Conservation (phyloP, 2,329 filamentous ascomycete species). For the Penicillium aurantiogriseum region DNA sequence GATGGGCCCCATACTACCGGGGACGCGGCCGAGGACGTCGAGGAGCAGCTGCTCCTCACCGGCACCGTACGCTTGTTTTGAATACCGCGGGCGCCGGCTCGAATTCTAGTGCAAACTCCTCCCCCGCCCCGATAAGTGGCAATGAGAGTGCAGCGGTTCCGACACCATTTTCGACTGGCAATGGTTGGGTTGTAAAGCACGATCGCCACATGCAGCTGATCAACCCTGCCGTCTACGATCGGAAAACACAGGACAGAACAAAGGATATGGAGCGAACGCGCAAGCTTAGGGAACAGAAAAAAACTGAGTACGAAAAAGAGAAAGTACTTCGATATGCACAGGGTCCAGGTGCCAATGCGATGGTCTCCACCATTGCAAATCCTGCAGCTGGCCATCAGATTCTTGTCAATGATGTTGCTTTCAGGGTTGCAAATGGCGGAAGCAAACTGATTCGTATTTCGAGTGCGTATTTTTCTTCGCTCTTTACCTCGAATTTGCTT, state of each 20-base stretch:
- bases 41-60: slow-evolving; percentile 42
- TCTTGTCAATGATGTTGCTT: slow-evolving; percentile 68
- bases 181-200: slow-evolving; percentile 67
- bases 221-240: slow-evolving; percentile 74
- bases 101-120: slow-evolving; percentile 22
- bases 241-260: slow-evolving; percentile 65
- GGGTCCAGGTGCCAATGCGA: slow-evolving; percentile 26
- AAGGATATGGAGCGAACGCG: slow-evolving; percentile 71
- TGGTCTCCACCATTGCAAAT: slow-evolving; percentile 26
- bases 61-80: slow-evolving; percentile 64
- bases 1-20: slow-evolving; percentile 46
- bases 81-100: slow-evolving; percentile 47
- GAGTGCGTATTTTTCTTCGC: slow-evolving; percentile 54
- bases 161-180: slow-evolving; percentile 27
- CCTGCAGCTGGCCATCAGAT: slow-evolving; percentile 59
- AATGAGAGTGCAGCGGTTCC: slow-evolving; percentile 31
- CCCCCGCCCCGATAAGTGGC: slow-evolving; percentile 28
- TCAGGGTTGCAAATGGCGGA: slow-evolving; percentile 70
- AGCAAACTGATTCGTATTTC: slow-evolving; percentile 76
- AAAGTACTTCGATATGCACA: slow-evolving; percentile 44
- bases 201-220: slow-evolving; percentile 81
- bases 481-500: slow-evolving; percentile 44
- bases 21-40: slow-evolving; percentile 41
- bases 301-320: slow-evolving; percentile 52
- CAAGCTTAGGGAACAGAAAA: slow-evolving; percentile 51